Conservation (phyloP, 257 asterid species). For the Plectranthus barbatus region DNA sequence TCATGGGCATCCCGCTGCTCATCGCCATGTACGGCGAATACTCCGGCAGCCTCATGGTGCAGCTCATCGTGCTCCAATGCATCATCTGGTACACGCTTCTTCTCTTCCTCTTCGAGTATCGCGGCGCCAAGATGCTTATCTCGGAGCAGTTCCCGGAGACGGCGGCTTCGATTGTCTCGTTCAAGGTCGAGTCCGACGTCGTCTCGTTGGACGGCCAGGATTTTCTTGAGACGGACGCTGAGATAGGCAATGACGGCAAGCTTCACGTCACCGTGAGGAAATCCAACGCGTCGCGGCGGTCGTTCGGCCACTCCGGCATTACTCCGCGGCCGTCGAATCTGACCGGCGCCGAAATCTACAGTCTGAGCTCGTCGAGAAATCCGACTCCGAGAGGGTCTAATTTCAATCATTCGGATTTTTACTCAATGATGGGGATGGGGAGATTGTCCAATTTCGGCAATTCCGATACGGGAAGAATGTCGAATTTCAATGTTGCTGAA, state of each 20-base stretch:
- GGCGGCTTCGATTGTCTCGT: slow-evolving; percentile 77
- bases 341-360: slow-evolving; percentile 50
- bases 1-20: slow-evolving; percentile 83
- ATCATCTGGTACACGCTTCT: slow-evolving; percentile 85
- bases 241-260: slow-evolving; percentile 70
- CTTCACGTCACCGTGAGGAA: slow-evolving; percentile 70
- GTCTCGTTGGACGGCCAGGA: slow-evolving; percentile 93
- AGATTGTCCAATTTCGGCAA: slow-evolving; percentile 72
- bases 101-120: slow-evolving; percentile 68
- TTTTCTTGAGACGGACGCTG: slow-evolving; percentile 85
- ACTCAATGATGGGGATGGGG: slow-evolving; percentile 71
- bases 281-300: slow-evolving; percentile 79
- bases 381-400: slow-evolving; percentile 49
- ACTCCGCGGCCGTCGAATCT: slow-evolving; percentile 47
- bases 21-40: slow-evolving; percentile 76
- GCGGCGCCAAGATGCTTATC: slow-evolving; percentile 79
- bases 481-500: slow-evolving; percentile 61
- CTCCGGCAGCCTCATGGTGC: slow-evolving; percentile 74
- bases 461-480: slow-evolving; percentile 63
- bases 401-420: slow-evolving; percentile 45
- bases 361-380: slow-evolving; percentile 47
- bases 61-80: slow-evolving; percentile 80
- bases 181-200: slow-evolving; percentile 89
- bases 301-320: slow-evolving; percentile 40
- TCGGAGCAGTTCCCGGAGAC: slow-evolving; percentile 89